A percentile compares a stretch with the other conserved stretches of the same genome.
These are phyloP conservation scores for Aspergillus panamensis DNA, from an alignment of 495 filamentous ascomycete species.

Conservation along the genomic window DNA sequence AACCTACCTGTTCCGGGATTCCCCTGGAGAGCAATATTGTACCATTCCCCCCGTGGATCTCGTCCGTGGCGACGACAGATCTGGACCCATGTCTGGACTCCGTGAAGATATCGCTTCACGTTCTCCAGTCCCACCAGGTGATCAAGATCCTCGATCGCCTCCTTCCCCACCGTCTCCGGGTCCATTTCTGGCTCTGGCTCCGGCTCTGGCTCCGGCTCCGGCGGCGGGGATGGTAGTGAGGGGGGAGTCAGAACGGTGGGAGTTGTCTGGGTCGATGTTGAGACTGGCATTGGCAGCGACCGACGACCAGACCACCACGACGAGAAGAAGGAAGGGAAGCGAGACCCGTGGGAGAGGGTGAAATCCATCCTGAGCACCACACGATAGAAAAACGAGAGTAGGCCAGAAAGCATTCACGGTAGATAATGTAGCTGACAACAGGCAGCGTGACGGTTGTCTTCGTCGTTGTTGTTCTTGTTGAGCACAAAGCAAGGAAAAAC, in stretches of 20 bases:
- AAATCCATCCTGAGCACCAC: slow-evolving; percentile 13
- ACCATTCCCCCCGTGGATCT: slow-evolving; percentile 23
- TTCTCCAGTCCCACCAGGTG: slow-evolving; percentile 18
- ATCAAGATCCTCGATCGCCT: slow-evolving; percentile 14
- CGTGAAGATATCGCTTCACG: slow-evolving; percentile 21
- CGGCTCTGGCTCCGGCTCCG: background rate
- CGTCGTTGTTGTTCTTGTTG: background rate
- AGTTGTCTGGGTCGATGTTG: slow-evolving; percentile 14
- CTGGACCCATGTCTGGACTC: slow-evolving; percentile 23
- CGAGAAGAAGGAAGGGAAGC: slow-evolving; percentile 20
- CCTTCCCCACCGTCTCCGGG: slow-evolving; percentile 11
- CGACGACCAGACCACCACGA: slow-evolving; percentile 13
- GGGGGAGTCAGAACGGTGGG: background rate
- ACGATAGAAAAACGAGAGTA: slow-evolving; percentile 3
- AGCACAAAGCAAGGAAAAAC: background rate
- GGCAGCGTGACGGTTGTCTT: background rate
- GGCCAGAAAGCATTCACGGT: background rate
- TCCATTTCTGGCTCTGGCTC: background rate
- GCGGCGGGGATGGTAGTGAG: background rate
- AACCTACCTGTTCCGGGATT: slow-evolving; percentile 20
- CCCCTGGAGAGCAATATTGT: slow-evolving; percentile 20
- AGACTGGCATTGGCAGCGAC: slow-evolving; percentile 2
- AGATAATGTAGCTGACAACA: background rate
- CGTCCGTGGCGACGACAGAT: slow-evolving; percentile 24
- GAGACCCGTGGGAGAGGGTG: slow-evolving; percentile 11